Conservation (phyloP, 2,329 filamentous ascomycete species). For the Aspergillus alliaceus region DNA sequence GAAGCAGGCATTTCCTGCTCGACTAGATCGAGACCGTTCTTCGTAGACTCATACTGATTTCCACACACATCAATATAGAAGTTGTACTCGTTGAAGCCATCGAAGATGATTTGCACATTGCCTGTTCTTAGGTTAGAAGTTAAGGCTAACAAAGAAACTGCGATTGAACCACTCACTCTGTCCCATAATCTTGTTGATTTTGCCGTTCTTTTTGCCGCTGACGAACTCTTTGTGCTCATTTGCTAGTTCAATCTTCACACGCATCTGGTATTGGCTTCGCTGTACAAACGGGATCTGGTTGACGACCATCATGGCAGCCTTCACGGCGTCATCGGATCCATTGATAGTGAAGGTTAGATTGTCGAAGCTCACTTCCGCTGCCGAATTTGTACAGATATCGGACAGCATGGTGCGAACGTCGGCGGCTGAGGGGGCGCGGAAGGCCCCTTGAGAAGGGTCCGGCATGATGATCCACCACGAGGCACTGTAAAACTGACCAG, state of each 20-base stretch:
- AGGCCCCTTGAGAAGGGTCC: slow-evolving; percentile 61
- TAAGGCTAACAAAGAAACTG: background rate
- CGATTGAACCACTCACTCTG: slow-evolving; percentile 64
- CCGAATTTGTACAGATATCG: slow-evolving; percentile 94
- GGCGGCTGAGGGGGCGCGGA: slow-evolving; percentile 59
- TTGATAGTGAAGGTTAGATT: slow-evolving; percentile 92
- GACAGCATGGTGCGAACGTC: slow-evolving; percentile 89
- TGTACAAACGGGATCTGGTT: slow-evolving; percentile 87
- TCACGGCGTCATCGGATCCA: slow-evolving; percentile 93
- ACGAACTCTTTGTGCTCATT: slow-evolving; percentile 99
- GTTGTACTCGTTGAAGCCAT: slow-evolving; percentile 99
- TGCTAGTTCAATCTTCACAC: slow-evolving; percentile 96
- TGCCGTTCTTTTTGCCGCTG: slow-evolving; percentile 98
- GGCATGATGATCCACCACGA: slow-evolving; percentile 90
- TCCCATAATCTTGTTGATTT: slow-evolving; percentile 99
- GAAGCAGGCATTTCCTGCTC: slow-evolving; percentile 99
- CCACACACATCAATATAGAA: slow-evolving; percentile 99
- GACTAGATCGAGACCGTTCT: slow-evolving; percentile 85
- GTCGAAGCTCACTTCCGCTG: slow-evolving; percentile 91
- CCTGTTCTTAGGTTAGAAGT: slow-evolving; percentile 41
- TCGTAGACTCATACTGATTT: slow-evolving; percentile 88
- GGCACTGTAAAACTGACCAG: slow-evolving; percentile 95
- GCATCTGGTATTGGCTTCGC: slow-evolving; percentile 85
- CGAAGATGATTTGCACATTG: slow-evolving; percentile 98
- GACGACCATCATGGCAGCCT: slow-evolving; percentile 90